phyloP scores from a whole-genome alignment of 805 yeast genomes.

The Vanderwaltozyma polyspora region DNA sequence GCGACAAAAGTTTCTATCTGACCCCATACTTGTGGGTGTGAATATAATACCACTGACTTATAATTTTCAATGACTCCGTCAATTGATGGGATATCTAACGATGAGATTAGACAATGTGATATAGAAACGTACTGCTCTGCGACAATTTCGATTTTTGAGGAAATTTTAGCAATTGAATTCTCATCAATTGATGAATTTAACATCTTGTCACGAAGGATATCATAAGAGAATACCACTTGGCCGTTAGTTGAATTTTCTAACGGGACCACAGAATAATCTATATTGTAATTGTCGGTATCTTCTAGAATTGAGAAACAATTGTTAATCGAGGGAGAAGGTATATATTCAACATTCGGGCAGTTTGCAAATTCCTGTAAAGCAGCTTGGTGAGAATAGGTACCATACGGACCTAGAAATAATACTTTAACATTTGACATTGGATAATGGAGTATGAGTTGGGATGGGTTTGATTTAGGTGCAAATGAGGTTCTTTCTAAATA shows the following conservation, averaged over 20 bases:
- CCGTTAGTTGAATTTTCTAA: constrained; percentile 94
- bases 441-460: too few species aligned
- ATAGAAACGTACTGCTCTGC: constrained; percentile 78
- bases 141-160: constrained; percentile 40
- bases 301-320: constrained; percentile 54
- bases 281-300: constrained; percentile 28
- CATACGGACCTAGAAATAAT: constrained; percentile 79
- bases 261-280: constrained; percentile 74
- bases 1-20: constrained; percentile 44
- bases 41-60: constrained; percentile 50
- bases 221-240: constrained; percentile 78
- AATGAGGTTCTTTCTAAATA: too few species aligned
- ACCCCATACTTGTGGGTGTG: constrained; percentile 99
- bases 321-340: constrained; percentile 31
- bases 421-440: too few species aligned
- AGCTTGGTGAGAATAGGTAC: constrained; percentile 88
- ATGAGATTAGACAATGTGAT: constrained; percentile 54
- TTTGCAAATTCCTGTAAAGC: constrained; percentile 46
- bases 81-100: constrained; percentile 27
- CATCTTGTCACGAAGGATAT: constrained; percentile 60
- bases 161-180: constrained; percentile 1
- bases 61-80: constrained; percentile 16
- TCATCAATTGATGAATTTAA: constrained; percentile 2
- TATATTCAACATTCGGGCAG: constrained; percentile 15
- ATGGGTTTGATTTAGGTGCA: too few species aligned